Percentiles rank a stretch among this genome's conserved stretches.
Conservation (phyloP, 768 basidiomycete genomes). For the Amanita subjunquillea region DNA sequence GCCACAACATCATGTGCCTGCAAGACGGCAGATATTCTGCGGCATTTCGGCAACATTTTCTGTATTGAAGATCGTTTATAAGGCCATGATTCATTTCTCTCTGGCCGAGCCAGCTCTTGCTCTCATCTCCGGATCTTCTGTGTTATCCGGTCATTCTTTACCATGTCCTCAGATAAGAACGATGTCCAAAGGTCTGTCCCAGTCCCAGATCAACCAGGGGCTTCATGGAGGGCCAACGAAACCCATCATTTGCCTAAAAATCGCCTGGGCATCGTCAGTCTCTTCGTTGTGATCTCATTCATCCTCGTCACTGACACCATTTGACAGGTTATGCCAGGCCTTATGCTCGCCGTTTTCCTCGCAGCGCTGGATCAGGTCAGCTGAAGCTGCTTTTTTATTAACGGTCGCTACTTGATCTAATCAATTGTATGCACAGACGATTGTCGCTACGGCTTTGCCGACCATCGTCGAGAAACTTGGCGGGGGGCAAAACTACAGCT, state of each 20-base stretch:
- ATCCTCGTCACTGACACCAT: not conserved
- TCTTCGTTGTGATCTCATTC: not conserved
- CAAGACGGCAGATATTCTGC: not conserved
- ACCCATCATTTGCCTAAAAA: constrained; percentile 49
- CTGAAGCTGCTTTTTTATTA: not conserved
- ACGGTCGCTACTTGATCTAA: not conserved
- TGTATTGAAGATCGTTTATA: not conserved
- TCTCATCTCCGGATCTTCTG: not conserved
- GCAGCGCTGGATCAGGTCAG: constrained; percentile 54
- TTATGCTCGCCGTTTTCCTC: constrained; percentile 36
- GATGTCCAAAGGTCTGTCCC: constrained; percentile 1
- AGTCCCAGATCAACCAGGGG: constrained; percentile 26
- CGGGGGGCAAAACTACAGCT: constrained; percentile 54
- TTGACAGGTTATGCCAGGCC: constrained; percentile 32
- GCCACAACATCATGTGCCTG: not conserved
- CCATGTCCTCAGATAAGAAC: constrained; percentile 6
- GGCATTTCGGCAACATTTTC: not conserved
- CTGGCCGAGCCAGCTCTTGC: not conserved
- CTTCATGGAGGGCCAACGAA: constrained; percentile 46
- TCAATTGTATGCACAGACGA: constrained; percentile 29
- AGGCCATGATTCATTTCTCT: not conserved
- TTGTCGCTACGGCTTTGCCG: constrained; percentile 68
- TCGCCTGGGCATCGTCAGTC: constrained; percentile 31
- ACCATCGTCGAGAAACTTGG: constrained; percentile 60
- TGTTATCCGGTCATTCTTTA: not conserved